Evolutionary conservation across 768 basidiomycete species (phyloP).

Genomic region (Termitomyces sp.): DNA sequence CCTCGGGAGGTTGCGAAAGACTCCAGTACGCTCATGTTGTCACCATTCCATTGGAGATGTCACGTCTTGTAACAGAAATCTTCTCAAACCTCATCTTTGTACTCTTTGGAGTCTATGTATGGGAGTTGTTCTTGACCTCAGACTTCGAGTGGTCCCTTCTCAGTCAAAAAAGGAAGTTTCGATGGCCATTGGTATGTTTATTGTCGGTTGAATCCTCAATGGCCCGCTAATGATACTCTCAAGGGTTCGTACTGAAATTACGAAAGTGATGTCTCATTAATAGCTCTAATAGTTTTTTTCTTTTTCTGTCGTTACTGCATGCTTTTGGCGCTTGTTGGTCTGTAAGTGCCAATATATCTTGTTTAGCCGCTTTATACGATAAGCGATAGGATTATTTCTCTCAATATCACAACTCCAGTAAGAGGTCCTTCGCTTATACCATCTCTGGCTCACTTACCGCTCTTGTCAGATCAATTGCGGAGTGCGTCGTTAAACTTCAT

Average conservation of each 20-base stretch:
- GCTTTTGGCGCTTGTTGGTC: slow-evolving; percentile 58
- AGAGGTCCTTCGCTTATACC: not conserved
- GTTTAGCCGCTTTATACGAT: not conserved
- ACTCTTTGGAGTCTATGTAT: slow-evolving; percentile 65
- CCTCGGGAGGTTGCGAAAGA: slow-evolving; percentile 40
- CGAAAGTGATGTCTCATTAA: not conserved
- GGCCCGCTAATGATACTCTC: not conserved
- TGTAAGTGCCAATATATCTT: slow-evolving; percentile 37
- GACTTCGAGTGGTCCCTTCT: slow-evolving; percentile 69
- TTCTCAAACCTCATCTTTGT: slow-evolving; percentile 59
- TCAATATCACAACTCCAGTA: slow-evolving; percentile 48
- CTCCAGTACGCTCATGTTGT: slow-evolving; percentile 26
- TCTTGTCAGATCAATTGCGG: slow-evolving; percentile 53
- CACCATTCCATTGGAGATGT: not conserved
- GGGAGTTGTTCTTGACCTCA: slow-evolving; percentile 62
- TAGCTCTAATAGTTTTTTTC: slow-evolving; percentile 44
- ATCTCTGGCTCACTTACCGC: slow-evolving; percentile 10
- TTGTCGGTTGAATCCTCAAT: not conserved
- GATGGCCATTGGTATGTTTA: slow-evolving; percentile 64
- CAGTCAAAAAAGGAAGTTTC: slow-evolving; percentile 51
- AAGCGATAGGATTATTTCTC: slow-evolving; percentile 50
- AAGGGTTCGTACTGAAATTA: slow-evolving; percentile 18
- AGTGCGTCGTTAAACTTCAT: slow-evolving; percentile 31
- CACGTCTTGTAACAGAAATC: slow-evolving; percentile 34
- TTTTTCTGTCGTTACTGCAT: slow-evolving; percentile 73